Base-by-base conservation (phyloP, 257 asterid species). In the Perilla frutescens region DNA sequence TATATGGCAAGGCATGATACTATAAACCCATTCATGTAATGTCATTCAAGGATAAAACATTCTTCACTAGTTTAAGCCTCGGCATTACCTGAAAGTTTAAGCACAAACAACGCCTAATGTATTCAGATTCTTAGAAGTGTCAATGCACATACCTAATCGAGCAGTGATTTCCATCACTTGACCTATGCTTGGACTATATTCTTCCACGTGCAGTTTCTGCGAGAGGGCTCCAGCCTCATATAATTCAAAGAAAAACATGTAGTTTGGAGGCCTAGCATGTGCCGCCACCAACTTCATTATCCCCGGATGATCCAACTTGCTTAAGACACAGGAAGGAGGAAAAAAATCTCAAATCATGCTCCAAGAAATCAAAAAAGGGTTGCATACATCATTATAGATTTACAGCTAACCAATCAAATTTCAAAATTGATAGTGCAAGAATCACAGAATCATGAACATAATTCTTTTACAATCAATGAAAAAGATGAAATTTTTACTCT, bases 231-330 rank as follows among this genome's bases (percentile, higher is more conserved):
- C 99, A 43, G 74, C 80, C 81, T 88, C 96, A 6, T 83, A 89
- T 57, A 86, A 78, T 50, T 94, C 90, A 9, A 90, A 90, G 89
- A 90, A 90, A 74, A 87, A 91, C 91, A 89, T 84, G 74, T 94
- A 94, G 78, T 88, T 91, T 10, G 99, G 99, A 10, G 97, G 98
- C 77, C 76, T 87, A 40, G 97, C 96, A 76, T 94, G 97, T 3
- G 93, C 99, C 5, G 98, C 99, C 56, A 90, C 78, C 75, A 91
- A 86, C 87, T 88, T 90, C 29, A 89, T 73, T 61, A 92, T 78
- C 64, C 97, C 96, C 15, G 90, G 90, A 75, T 91, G 96, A 85
- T 93, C 91, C 89, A 91, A 75, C 84, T 84, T 84, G 94, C 96
- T 93, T 80, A 81, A 81, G 77, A 80, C 51, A 75, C 40, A 57